Evolutionary conservation across 192 early-diverging fungal species (phyloP).

Genomic region (Dissophora globulifera): DNA sequence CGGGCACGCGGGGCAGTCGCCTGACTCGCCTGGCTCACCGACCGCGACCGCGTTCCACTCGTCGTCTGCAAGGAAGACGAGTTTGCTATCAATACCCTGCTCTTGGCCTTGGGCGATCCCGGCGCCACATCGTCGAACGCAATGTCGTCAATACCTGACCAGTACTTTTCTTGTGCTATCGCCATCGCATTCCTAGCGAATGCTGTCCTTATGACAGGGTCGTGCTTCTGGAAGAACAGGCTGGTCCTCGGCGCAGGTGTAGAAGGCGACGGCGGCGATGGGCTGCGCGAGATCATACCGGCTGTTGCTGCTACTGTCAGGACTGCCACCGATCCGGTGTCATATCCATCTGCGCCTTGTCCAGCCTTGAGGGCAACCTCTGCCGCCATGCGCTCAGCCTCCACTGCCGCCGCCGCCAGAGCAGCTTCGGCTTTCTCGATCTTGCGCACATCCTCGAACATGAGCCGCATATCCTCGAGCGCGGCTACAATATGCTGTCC

Average conservation of each 20-base stretch:
- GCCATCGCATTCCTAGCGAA: constrained; percentile 40
- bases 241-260: constrained; percentile 39
- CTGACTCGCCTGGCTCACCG: constrained; percentile 6
- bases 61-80: no score
- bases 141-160: constrained; percentile 51
- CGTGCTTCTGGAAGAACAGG: constrained; percentile 51
- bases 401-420: constrained; percentile 22
- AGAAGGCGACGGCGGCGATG: constrained; percentile 23
- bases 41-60: constrained; percentile 13
- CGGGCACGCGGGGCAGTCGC: constrained; percentile 23
- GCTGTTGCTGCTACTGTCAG: neutral
- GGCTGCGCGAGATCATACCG: constrained; percentile 32
- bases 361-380: constrained; percentile 9
- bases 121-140: constrained; percentile 27
- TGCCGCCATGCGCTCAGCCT: constrained; percentile 13
- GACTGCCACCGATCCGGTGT: no score
- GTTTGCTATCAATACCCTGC: neutral
- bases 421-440: constrained; percentile 51
- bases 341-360: no score
- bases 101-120: constrained; percentile 20
- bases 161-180: constrained; percentile 44
- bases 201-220: constrained; percentile 38
- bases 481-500: constrained; percentile 66
- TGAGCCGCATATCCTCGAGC: constrained; percentile 70
- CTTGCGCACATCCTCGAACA: constrained; percentile 60